Evolutionary conservation across 371 early-diverging fungal genomes (phyloP).

Genomic region (Haplosporangium sp.): DNA sequence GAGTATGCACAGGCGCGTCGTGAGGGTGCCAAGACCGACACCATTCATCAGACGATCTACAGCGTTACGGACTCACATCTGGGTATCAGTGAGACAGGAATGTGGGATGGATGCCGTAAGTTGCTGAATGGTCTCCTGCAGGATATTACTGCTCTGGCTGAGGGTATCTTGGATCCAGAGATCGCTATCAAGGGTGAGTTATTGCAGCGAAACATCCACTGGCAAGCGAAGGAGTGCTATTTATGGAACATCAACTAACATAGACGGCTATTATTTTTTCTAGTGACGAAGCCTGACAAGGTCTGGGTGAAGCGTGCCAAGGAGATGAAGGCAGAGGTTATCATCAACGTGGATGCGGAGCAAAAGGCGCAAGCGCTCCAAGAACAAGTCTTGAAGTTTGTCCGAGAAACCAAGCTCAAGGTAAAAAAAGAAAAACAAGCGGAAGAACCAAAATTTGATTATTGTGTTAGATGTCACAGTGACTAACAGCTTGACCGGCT

Average conservation of each 20-base stretch:
- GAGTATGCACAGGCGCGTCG: constrained; percentile 54
- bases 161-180: constrained; percentile 45
- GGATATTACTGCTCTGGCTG: constrained; percentile 59
- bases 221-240: neutral
- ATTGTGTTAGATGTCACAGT: too few relatives aligned
- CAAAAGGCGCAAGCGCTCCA: constrained; percentile 78
- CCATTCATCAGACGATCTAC: constrained; percentile 63
- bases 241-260: neutral
- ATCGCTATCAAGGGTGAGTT: constrained; percentile 58
- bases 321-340: constrained; percentile 79
- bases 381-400: constrained; percentile 81
- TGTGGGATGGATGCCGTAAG: constrained; percentile 73
- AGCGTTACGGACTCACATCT: constrained; percentile 64
- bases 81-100: constrained; percentile 65
- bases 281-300: constrained; percentile 65
- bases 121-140: constrained; percentile 61
- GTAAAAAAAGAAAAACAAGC: constrained; percentile 29
- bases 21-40: constrained; percentile 59
- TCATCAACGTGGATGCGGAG: constrained; percentile 82
- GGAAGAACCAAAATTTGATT: neutral
- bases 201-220: neutral
- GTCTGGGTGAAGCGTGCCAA: constrained; percentile 88
- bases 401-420: constrained; percentile 79
- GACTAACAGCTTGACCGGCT: too few relatives aligned
- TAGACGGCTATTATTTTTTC: neutral